phyloP scores from a whole-genome alignment of 2,329 filamentous ascomycete species.

The Hypoxylon sp. region DNA sequence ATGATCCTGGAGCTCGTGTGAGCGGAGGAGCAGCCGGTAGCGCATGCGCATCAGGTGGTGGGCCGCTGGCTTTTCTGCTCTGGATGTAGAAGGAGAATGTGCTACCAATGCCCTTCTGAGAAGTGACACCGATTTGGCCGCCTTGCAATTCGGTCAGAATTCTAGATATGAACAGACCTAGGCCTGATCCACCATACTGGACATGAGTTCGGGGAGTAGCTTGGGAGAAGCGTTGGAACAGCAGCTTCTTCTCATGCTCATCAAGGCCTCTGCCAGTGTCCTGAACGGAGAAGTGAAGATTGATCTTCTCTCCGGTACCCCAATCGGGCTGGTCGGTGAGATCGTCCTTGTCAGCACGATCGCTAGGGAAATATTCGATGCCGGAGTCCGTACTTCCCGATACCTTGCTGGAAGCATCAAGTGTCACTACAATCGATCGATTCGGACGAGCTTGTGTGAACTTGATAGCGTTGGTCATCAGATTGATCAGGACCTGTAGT shows the following conservation, averaged over 20 bases:
- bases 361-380: conserved; percentile 62
- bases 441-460: conserved; percentile 72
- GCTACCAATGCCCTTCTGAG: conserved; percentile 74
- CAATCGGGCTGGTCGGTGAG: conserved; percentile 71
- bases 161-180: conserved; percentile 81
- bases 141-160: conserved; percentile 82
- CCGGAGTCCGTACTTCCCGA: conserved; percentile 56
- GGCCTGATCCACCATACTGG: conserved; percentile 77
- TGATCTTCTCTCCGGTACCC: conserved; percentile 78
- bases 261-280: conserved; percentile 78
- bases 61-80: conserved; percentile 66
- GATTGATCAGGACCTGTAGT: conserved; percentile 80
- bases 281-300: conserved; percentile 77
- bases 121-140: conserved; percentile 80
- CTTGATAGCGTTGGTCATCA: conserved; percentile 77
- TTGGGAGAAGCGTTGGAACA: conserved; percentile 78
- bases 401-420: conserved; percentile 72
- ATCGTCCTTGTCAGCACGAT: conserved; percentile 57
- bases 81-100: conserved; percentile 84
- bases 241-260: conserved; percentile 72
- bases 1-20: conserved; percentile 51
- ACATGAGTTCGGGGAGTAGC: conserved; percentile 77
- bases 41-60: conserved; percentile 55
- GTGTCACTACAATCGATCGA: conserved; percentile 71
- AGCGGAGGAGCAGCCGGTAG: conserved; percentile 49